Base-by-base conservation (phyloP, 805 yeast species). In the Yarrowia hollandica region DNA sequence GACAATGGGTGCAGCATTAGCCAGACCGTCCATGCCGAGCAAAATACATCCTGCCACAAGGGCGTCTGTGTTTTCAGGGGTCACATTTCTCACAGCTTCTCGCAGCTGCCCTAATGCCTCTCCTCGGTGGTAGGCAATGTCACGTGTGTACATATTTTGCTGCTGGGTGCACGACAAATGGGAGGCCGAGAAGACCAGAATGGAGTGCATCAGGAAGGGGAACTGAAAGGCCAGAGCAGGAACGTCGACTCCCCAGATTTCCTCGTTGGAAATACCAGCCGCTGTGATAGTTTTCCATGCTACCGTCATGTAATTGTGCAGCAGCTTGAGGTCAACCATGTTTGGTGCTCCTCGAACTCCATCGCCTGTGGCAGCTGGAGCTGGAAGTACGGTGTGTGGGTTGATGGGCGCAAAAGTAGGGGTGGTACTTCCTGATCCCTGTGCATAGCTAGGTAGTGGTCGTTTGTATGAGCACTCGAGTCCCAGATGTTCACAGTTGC, bases 181-280 rank as follows among this genome's bases (percentile, higher is more conserved):
- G 0, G 97, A 89, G 1, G 97, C 97, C 60, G 96, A 84, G 67
- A 92, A 88, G 22, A 96, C 96, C 58, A 92, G 75, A 12, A 92
- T 78, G 0, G 96, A 85, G 69, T 92, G 97, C 97, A 92, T 90
- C 64, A 92, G 75, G 67, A 89, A 90, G 14, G 96, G 96, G 69
- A 85, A 85, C 60, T 85, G 82, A 72, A 91, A 90, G 5, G 97
- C 96, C 60, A 91, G 75, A 75, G 84, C 82, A 0, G 97, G 97
- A 21, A 92, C 90, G 65, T 89, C 95, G 55, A 81, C 83, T 57
- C 84, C 82, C 97, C 97, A 92, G 34, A 91, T 86, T 63, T 85
- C 82, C 26, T 85, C 82, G 63, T 86, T 95, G 28, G 92, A 86
- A 30, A 91, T 89, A 1, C 96, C 96, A 0, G 97, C 95, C 1